Evolutionary conservation across 192 early-diverging fungal genomes (phyloP), one percentile per base, ranked within the genome.

Genomic region (Entrophospora sp.): DNA sequence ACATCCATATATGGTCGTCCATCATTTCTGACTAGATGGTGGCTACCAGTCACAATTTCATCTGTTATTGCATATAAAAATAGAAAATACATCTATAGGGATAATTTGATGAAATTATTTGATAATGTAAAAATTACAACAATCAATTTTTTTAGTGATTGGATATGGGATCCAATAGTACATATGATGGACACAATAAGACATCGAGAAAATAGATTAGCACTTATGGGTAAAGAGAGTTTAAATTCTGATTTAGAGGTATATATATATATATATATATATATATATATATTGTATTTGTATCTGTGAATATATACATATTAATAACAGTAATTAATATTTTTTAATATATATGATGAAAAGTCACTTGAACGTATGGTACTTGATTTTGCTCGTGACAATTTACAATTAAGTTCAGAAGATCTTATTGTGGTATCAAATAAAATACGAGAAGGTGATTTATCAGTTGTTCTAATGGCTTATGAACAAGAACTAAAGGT

Each of bases 331-430:
- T 28, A 31, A 30, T 7, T 42, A 22, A 38, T 56, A 5, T 5
- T 25, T 1, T n/a, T 57, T 20, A 32, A 9, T 12, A 10, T 40
- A 5, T 22, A 28, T 4, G 8, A 31, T 35, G 3, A 67, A 4
- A 69, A 85, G 77, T 91, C 90, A 52, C 77, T 97, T 7, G 92
- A 95, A 62, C 77, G 88, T 20, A 97, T 97, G 95, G 90, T 94
- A 5, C 71, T 89, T 22, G 80, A 86, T 1, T 97, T 93, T 82
- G 91, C 81, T 16, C 72, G 63, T 25, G 73, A 79, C 48, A 59
- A 80, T 58, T 70, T 69, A 27, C 32, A 73, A 4, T 70, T 84
- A 44, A 72, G 81, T 18, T 64, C 60, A 10, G 79, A 81, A 30
- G 79, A 89, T 25, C 71, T 89, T 1, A 66, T 66, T 4, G 49